Percentiles rank a stretch among this genome's conserved stretches.
These are phyloP conservation scores for Chlamydomonas schloesseri DNA, from an alignment of 139 green algal genomes.

Conservation along the genomic window DNA sequence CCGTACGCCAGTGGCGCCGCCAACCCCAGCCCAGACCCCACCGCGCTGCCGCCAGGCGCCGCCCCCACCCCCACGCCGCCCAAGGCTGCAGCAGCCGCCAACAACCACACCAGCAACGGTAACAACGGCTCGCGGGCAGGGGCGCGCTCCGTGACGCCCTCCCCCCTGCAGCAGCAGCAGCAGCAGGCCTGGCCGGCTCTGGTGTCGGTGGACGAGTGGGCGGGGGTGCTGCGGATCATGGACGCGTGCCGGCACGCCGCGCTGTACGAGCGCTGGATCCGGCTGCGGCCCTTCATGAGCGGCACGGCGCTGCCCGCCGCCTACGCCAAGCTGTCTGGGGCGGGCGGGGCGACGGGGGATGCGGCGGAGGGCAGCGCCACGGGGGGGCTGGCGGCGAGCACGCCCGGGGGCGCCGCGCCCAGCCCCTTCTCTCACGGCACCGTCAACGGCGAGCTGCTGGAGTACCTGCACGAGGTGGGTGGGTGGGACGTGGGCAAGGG, in stretches of 20 bases:
- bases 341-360: neutral
- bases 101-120: too few relatives aligned
- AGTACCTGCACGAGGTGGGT: conserved; percentile 19
- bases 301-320: neutral
- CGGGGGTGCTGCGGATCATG: conserved; percentile 15
- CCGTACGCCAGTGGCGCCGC: too few relatives aligned
- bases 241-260: conserved; percentile 12
- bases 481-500: too few relatives aligned
- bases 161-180: neutral
- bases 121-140: too few relatives aligned
- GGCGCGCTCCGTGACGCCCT: too few relatives aligned
- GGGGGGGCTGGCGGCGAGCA: too few relatives aligned
- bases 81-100: too few relatives aligned
- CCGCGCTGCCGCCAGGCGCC: too few relatives aligned
- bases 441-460: conserved; percentile 32
- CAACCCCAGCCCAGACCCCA: too few relatives aligned
- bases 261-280: conserved; percentile 30
- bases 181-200: neutral
- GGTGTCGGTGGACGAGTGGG: conserved; percentile 13
- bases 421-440: neutral
- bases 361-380: neutral
- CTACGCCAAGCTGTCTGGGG: neutral
- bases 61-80: too few relatives aligned
- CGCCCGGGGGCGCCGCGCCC: neutral
- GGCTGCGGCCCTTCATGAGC: conserved; percentile 33